Percentiles rank a stretch among this genome's conserved stretches.
These are phyloP conservation scores for Irpex rosettiformis DNA, from an alignment of 1,284 basidiomycete species.

Conservation along the genomic window DNA sequence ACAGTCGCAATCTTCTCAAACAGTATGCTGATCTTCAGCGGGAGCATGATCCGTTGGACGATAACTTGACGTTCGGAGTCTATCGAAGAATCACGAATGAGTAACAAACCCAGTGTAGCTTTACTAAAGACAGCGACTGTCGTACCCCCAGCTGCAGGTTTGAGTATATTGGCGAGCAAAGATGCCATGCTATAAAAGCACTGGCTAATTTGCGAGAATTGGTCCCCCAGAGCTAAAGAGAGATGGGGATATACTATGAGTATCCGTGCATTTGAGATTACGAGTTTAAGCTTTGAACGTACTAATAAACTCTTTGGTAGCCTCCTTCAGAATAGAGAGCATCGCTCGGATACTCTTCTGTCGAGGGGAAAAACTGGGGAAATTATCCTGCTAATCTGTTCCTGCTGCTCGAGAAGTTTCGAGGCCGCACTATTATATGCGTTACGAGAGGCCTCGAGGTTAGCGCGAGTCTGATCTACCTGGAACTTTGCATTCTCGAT, in stretches of 20 bases:
- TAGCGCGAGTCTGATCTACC: not conserved
- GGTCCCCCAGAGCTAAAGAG: not conserved
- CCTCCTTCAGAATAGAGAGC: not conserved
- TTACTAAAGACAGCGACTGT: not conserved
- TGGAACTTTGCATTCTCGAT: not conserved
- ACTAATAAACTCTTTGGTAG: not conserved
- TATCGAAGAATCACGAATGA: too few species aligned
- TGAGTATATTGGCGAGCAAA: not conserved
- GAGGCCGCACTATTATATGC: not conserved
- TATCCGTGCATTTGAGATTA: too few species aligned
- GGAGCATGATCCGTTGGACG: not conserved
- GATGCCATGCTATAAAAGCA: not conserved
- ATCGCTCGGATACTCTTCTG: not conserved
- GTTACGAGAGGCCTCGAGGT: not conserved
- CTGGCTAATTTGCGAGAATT: conserved; percentile 1
- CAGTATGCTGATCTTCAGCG: not conserved
- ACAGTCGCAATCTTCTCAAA: not conserved
- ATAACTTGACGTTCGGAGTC: not conserved
- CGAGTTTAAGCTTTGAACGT: too few species aligned
- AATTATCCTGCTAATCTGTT: not conserved
- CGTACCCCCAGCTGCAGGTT: not conserved
- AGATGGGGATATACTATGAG: too few species aligned
- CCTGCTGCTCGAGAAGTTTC: not conserved
- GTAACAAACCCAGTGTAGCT: not conserved
- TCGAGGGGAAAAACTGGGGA: not conserved